Evolutionary conservation across 805 yeast genomes (phyloP).

Genomic region (Candida succiphila): DNA sequence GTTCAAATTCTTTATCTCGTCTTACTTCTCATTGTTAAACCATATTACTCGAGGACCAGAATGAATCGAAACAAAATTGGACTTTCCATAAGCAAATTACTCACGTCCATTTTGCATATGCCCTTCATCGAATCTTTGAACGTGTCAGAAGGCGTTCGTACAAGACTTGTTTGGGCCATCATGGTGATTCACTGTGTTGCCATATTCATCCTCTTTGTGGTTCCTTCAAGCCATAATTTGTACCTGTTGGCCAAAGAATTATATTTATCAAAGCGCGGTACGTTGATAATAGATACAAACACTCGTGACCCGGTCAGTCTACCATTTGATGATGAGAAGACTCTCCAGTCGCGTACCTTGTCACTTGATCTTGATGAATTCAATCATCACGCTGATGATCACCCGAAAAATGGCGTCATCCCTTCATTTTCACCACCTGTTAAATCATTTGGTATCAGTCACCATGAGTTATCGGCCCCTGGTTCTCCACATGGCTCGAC

Average conservation of each 20-base stretch:
- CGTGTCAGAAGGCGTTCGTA: conserved; percentile 26
- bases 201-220: conserved; percentile 12
- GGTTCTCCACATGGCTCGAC: background rate
- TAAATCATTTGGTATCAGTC: background rate
- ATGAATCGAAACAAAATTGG: conserved; percentile 22
- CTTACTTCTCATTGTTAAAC: conserved; percentile 17
- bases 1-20: conserved; percentile 24
- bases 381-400: background rate
- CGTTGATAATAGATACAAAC: background rate
- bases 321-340: conserved; percentile 1
- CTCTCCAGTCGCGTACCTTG: background rate
- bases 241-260: background rate
- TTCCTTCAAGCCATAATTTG: conserved; percentile 13
- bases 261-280: background rate
- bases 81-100: conserved; percentile 26
- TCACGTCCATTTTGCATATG: conserved; percentile 31
- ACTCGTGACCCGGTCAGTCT: conserved; percentile 1
- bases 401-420: too few species aligned
- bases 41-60: conserved; percentile 22
- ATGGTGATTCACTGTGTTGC: conserved; percentile 26
- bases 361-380: background rate
- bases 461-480: background rate
- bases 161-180: conserved; percentile 34
- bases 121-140: conserved; percentile 29
- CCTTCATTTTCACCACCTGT: too few species aligned